Evolutionary conservation across 495 filamentous ascomycete genomes (phyloP), one percentile per base, ranked within the genome.

Genomic region (Beverwykella pulmonaria): DNA sequence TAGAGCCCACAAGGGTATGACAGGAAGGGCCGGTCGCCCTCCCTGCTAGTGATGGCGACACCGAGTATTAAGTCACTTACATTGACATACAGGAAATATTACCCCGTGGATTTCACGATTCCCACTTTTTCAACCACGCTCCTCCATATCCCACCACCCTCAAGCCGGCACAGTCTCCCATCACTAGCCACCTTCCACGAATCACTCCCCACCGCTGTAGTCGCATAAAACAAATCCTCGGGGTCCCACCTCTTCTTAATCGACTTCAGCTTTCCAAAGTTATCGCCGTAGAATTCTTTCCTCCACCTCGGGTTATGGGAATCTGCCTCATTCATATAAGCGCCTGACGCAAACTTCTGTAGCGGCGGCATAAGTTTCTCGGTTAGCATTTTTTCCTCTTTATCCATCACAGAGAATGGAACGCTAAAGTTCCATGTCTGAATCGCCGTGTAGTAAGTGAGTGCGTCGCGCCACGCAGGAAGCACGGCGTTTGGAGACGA

Each of bases 141-240:
- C n/a, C n/a, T n/a, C n/a, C n/a, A n/a, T n/a, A n/a, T n/a, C n/a
- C n/a, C n/a, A n/a, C n/a, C n/a, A n/a, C n/a, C n/a, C n/a, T n/a
- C n/a, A n/a, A n/a, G n/a, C n/a, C n/a, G n/a, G 25, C 59, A 69
- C 32, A 65, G 39, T 29, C 70, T 10, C 22, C 83, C 82, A 60
- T 86, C 84, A 50, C 79, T 83, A 58, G 74, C 79, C 36, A 53
- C 52, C 30, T 46, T 32, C 60, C 60, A 63, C 27, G 25, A 29
- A 10, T 63, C 60, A 49, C 60, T 63, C 23, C 60, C 60, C 36
- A 63, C 60, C 30, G 60, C 60, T 23, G 60, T 63, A 27, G 46
- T 54, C 1, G 50, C 60, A 29, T 54, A 63, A 20, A 63, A 55
- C 30, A 63, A 19, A 19, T 30, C 60, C 19, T 47, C 20, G 3